phyloP scores from a whole-genome alignment of 768 basidiomycete genomes.

The Hemileccinum impolitum region DNA sequence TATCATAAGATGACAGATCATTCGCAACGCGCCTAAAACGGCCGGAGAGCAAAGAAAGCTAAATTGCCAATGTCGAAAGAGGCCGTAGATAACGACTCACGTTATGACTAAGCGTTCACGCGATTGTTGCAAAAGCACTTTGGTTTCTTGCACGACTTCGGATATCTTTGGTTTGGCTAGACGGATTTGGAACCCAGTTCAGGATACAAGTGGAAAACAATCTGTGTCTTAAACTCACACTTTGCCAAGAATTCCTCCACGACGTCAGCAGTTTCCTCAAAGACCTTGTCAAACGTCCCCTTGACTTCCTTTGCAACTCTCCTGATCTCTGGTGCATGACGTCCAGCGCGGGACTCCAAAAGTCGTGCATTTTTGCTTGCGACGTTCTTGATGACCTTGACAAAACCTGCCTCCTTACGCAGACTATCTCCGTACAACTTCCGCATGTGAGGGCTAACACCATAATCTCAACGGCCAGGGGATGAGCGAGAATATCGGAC shows the following conservation, averaged over 20 bases:
- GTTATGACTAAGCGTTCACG: slow-evolving; percentile 89
- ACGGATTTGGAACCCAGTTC: slow-evolving; percentile 7
- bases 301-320: slow-evolving; percentile 88
- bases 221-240: slow-evolving; percentile 49
- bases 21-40: slow-evolving; percentile 67
- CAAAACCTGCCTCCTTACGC: slow-evolving; percentile 94
- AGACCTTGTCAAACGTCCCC: slow-evolving; percentile 94
- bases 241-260: slow-evolving; percentile 92
- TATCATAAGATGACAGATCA: slow-evolving; percentile 78
- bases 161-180: slow-evolving; percentile 84
- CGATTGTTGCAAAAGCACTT: slow-evolving; percentile 85
- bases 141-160: slow-evolving; percentile 92
- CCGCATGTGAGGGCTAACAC: slow-evolving; percentile 90
- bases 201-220: not conserved
- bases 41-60: not conserved
- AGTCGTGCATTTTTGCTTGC: slow-evolving; percentile 79
- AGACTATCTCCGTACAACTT: slow-evolving; percentile 92
- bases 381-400: slow-evolving; percentile 95
- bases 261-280: slow-evolving; percentile 88
- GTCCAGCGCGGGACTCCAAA: slow-evolving; percentile 72
- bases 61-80: not conserved
- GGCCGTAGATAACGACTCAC: slow-evolving; percentile 43
- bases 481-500: slow-evolving; percentile 25
- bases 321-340: slow-evolving; percentile 78
- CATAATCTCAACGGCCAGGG: not conserved